These are phyloP conservation scores for Solioccasus polychromus DNA, from an alignment of 768 basidiomycete species.

Conservation along the genomic window DNA sequence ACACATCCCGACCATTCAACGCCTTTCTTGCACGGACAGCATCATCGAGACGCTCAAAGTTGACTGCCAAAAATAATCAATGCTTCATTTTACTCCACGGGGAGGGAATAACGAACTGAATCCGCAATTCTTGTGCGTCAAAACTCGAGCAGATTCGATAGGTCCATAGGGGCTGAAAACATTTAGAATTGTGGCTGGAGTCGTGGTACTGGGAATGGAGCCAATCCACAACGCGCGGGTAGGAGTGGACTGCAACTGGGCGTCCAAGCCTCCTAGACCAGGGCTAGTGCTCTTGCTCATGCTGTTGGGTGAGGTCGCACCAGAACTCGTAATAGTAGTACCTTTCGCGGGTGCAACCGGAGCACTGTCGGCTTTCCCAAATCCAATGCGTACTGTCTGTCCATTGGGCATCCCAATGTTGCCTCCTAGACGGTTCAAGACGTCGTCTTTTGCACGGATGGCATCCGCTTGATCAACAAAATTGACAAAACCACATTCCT, in stretches of 20 bases:
- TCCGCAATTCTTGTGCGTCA: constrained; percentile 97
- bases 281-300: constrained; percentile 49
- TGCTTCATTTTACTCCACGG: neutral
- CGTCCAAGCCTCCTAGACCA: constrained; percentile 69
- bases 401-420: constrained; percentile 94
- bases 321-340: constrained; percentile 55
- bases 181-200: constrained; percentile 89
- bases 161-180: constrained; percentile 98
- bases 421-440: constrained; percentile 91
- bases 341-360: constrained; percentile 88
- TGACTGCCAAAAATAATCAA: constrained; percentile 51
- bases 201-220: constrained; percentile 92
- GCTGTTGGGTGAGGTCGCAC: constrained; percentile 61
- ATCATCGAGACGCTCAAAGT: constrained; percentile 96
- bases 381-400: constrained; percentile 95
- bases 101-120: constrained; percentile 54
- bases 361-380: constrained; percentile 96
- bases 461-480: constrained; percentile 95
- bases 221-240: constrained; percentile 98
- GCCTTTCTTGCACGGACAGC: constrained; percentile 95
- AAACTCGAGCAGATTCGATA: constrained; percentile 93
- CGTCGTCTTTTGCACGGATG: constrained; percentile 97
- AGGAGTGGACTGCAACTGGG: constrained; percentile 85
- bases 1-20: constrained; percentile 91
- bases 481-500: constrained; percentile 99